Conservation (phyloP, 352 stramenopile genomes). For the Globisporangium takayamanum region DNA sequence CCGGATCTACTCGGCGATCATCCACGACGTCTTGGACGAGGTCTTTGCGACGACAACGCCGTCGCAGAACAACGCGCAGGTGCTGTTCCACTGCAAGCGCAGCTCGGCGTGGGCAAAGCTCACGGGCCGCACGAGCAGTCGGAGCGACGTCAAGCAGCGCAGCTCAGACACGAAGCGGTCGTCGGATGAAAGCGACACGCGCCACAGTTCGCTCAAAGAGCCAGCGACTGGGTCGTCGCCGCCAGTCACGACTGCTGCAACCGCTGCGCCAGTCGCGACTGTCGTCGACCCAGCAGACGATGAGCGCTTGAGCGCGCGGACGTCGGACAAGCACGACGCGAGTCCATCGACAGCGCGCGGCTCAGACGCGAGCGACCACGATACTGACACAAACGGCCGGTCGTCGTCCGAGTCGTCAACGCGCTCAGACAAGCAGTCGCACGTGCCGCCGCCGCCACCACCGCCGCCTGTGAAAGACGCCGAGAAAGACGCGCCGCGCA, state of each 20-base stretch:
- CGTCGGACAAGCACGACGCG: slow-evolving; percentile 8
- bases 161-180: slow-evolving; percentile 7
- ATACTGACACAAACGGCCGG: slow-evolving; percentile 5
- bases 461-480: slow-evolving; percentile 2
- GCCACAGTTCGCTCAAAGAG: slow-evolving; percentile 20
- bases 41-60: slow-evolving; percentile 51
- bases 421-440: slow-evolving; percentile 10
- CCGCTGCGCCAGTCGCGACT: not conserved
- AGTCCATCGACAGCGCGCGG: slow-evolving; percentile 1
- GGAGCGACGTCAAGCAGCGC: slow-evolving; percentile 27
- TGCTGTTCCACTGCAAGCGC: slow-evolving; percentile 67
- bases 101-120: slow-evolving; percentile 58
- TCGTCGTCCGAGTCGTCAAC: slow-evolving; percentile 6
- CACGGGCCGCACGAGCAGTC: slow-evolving; percentile 33
- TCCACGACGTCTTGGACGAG: slow-evolving; percentile 76
- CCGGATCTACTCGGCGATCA: slow-evolving; percentile 66
- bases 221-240: not conserved
- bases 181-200: slow-evolving; percentile 14
- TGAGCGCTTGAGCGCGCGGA: slow-evolving; percentile 1
- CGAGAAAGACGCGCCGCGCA: slow-evolving; percentile 27
- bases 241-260: not conserved
- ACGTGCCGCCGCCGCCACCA: not conserved
- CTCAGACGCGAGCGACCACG: not conserved
- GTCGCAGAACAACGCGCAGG: slow-evolving; percentile 61
- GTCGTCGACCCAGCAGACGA: slow-evolving; percentile 6